phyloP scores from a whole-genome alignment of 176 grass and related monocot genomes.

The Tillandsia leiboldiana region DNA sequence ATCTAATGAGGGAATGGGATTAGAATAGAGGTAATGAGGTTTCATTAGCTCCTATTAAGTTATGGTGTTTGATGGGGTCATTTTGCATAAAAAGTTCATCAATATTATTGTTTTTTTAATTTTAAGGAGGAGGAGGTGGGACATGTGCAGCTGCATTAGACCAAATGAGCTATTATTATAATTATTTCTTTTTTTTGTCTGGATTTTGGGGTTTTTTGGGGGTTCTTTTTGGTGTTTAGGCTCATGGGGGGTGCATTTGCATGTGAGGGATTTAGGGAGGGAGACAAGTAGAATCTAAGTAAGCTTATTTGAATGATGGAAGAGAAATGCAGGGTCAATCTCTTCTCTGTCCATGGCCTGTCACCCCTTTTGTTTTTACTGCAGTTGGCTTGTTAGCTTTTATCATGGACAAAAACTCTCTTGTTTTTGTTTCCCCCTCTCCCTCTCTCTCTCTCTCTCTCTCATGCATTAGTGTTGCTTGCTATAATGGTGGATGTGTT shows the following conservation, averaged over 20 bases:
- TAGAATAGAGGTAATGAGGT: background rate
- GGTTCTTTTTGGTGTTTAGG: background rate
- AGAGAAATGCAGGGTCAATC: conserved; percentile 70
- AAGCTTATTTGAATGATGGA: conserved; percentile 71
- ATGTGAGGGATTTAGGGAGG: conserved; percentile 75
- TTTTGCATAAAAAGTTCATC: no score
- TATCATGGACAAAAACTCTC: background rate
- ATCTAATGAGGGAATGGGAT: background rate
- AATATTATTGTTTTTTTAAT: no score
- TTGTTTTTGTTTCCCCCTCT: background rate
- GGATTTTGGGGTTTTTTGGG: background rate
- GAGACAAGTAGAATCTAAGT: conserved; percentile 99
- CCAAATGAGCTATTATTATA: background rate
- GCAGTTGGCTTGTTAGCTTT: conserved; percentile 12
- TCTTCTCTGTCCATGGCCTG: conserved; percentile 41
- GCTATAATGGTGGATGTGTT: conserved; percentile 9
- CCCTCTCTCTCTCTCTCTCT: background rate
- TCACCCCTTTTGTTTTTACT: conserved; percentile 65
- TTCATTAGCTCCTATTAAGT: background rate
- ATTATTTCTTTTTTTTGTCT: background rate
- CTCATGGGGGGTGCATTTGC: conserved; percentile 25
- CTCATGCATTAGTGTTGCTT: conserved; percentile 18
- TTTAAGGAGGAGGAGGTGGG: background rate
- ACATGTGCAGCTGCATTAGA: background rate
- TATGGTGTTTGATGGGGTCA: background rate